Evolutionary conservation across 2,329 filamentous ascomycete genomes (phyloP), one percentile per base, ranked within the genome.

Genomic region (Nectriaceae sp.): DNA sequence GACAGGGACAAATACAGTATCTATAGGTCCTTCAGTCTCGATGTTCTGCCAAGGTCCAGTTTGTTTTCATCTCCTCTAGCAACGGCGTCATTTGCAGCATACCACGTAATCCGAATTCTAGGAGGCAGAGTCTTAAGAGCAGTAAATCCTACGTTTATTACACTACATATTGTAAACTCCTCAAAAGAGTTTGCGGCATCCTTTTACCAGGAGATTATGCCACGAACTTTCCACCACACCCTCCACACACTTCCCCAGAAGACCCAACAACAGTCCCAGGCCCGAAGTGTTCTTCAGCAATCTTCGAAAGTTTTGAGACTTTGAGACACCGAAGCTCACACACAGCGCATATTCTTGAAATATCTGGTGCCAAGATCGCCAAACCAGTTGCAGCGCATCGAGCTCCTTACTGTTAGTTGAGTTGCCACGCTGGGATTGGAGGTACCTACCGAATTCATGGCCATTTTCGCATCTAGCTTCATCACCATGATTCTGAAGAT

Each of bases 281-380:
- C 0, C 65, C 65, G 4, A 70, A 48, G 24, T 67, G 54, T 44
- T 64, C 52, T 26, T 58, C 50, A 2, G 68, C 69, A 11, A 72
- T 60, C 19, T 55, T 63, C 3, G 60, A 54, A 19, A 83, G 63
- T 52, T 75, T 71, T 4, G 71, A 66, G 0, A 70, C 62, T 39
- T 74, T 71, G 18, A 83, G 68, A 6, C 77, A 80, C 20, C 80
- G 73, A 21, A 73, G 63, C 15, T 74, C 75, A 55, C 81, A 84
- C 3, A 83, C 76, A 18, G 75, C 77, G 44, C 81, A 84, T 3
- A 75, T 73, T 26, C 75, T 70, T 0, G 80, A 82, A 40, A 77
- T 70, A 3, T 76, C 78, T 0, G 80, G 80, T 2, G 71, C 73
- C 49, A 79, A 68, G 52, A 84, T 79, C 11, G 80, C 75, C 6